Evolutionary conservation across 345 rosid genomes (phyloP), one percentile per base, ranked within the genome.

Genomic region (Stellera chamaejasme): DNA sequence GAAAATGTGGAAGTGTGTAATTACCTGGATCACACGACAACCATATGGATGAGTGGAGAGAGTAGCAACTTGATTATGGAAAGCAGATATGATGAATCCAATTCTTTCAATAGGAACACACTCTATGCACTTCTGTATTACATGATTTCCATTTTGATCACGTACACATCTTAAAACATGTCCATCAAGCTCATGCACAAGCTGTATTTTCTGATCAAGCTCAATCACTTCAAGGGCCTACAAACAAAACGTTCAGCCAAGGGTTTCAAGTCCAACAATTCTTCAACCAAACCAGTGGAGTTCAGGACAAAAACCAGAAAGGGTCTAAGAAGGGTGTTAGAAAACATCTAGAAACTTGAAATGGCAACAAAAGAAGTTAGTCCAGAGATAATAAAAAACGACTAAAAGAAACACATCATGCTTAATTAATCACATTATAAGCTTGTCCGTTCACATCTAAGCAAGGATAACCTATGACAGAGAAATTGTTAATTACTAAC

Each of bases 211-310:
- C 72, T 90, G 97, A 72, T 90, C 95, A 63, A 74, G 80, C 64
- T 94, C 99, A 66, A 90, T 90, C 70, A 85, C 97, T 69, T 94
- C 97, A 56, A 94, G 86, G 13, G 99, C 99, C 99, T 93, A 69
- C 54, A 50, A 48, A 32, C 39, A 32, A 67, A 75, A 36, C 42
- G 57, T 25, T 56, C 46, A 46, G 12, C n/a, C 16, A 43, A 46
- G 28, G 32, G 23, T 11, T 10, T 27, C 43, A 36, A 32, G 14
- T 44, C 42, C 56, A 32, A 16, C 45, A 41, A 56, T 25, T 27
- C 10, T 27, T 46, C 47, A 62, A 39, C 36, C 10, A 48, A n/a
- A 49, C 23, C 42, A 32, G 39, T 49, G 62, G 27, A 55, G 42
- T 25, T 54, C 46, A 52, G 26, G 36, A 7, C 2, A 54, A 54